Percentiles rank a stretch among this genome's conserved stretches.
phyloP scores from a whole-genome alignment of 768 basidiomycete genomes.

The Kwoniella dejecticola region DNA sequence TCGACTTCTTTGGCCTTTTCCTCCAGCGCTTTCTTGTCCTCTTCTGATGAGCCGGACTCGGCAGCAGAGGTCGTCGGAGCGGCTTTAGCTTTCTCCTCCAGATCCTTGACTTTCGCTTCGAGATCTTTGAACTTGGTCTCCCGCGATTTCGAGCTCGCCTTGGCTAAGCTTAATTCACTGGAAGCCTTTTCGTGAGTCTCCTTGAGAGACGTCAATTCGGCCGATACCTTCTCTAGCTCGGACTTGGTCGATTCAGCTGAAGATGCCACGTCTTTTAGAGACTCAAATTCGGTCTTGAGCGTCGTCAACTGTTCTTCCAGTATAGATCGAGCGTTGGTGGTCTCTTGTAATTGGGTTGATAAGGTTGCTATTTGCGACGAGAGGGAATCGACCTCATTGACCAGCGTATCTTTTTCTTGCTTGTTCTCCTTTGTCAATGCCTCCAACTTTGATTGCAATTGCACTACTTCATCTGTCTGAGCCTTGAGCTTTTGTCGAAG shows the following conservation, averaged over 20 bases:
- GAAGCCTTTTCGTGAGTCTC: constrained; percentile 19
- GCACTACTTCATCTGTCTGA: constrained; percentile 64
- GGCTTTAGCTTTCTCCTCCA: constrained; percentile 23
- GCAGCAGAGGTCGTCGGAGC: not conserved
- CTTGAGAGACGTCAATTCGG: constrained; percentile 18
- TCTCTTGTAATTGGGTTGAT: constrained; percentile 31
- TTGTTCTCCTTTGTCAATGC: constrained; percentile 50
- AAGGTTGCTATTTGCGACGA: constrained; percentile 47
- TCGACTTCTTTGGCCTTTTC: constrained; percentile 28
- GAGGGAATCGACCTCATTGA: constrained; percentile 47
- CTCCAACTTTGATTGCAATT: constrained; percentile 53
- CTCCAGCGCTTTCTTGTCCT: constrained; percentile 16
- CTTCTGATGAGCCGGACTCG: not conserved
- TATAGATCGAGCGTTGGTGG: constrained; percentile 8
- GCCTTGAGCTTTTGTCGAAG: constrained; percentile 78
- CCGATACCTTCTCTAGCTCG: constrained; percentile 13
- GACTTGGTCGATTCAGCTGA: constrained; percentile 13
- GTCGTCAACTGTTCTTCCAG: constrained; percentile 14
- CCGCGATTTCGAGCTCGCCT: constrained; percentile 16
- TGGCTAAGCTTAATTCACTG: constrained; percentile 25
- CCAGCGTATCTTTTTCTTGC: constrained; percentile 48
- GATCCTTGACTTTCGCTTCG: constrained; percentile 22
- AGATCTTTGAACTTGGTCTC: constrained; percentile 23
- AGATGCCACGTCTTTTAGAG: constrained; percentile 9
- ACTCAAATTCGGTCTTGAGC: constrained; percentile 10